Evolutionary conservation across 2,329 filamentous ascomycete genomes (phyloP).

Genomic region (Pseudocercospora macadamiae): DNA sequence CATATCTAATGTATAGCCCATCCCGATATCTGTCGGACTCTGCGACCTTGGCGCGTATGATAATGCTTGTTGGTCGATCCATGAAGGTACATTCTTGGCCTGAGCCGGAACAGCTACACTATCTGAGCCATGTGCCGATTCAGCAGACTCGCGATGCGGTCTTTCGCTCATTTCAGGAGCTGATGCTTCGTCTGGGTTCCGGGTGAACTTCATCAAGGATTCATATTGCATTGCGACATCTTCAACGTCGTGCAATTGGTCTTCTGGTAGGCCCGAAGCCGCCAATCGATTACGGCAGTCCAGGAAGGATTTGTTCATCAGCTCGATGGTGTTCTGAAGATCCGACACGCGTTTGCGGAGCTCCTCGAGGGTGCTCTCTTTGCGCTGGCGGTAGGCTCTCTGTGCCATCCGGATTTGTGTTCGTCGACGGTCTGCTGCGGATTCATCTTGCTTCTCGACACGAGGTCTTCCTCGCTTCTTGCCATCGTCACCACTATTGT

Average conservation of each 20-base stretch:
- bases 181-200: conserved; percentile 28
- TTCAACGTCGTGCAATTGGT: conserved; percentile 27
- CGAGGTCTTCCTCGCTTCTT: conserved; percentile 72
- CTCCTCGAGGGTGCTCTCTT: conserved; percentile 76
- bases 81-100: conserved; percentile 31
- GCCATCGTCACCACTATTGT: conserved; percentile 32
- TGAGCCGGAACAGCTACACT: conserved; percentile 6
- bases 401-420: conserved; percentile 88
- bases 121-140: not conserved
- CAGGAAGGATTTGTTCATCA: conserved; percentile 74
- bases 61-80: conserved; percentile 31
- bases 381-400: conserved; percentile 80
- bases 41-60: conserved; percentile 6
- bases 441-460: conserved; percentile 76
- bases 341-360: conserved; percentile 71
- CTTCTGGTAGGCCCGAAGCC: conserved; percentile 22
- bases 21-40: conserved; percentile 19
- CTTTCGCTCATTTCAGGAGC: conserved; percentile 1
- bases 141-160: conserved; percentile 1
- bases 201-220: conserved; percentile 25
- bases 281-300: conserved; percentile 37
- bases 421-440: conserved; percentile 75
- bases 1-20: conserved; percentile 34
- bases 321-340: conserved; percentile 69
- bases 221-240: conserved; percentile 26